These are phyloP conservation scores for Boletus reticulatus DNA, from an alignment of 768 basidiomycete species.

Conservation along the genomic window DNA sequence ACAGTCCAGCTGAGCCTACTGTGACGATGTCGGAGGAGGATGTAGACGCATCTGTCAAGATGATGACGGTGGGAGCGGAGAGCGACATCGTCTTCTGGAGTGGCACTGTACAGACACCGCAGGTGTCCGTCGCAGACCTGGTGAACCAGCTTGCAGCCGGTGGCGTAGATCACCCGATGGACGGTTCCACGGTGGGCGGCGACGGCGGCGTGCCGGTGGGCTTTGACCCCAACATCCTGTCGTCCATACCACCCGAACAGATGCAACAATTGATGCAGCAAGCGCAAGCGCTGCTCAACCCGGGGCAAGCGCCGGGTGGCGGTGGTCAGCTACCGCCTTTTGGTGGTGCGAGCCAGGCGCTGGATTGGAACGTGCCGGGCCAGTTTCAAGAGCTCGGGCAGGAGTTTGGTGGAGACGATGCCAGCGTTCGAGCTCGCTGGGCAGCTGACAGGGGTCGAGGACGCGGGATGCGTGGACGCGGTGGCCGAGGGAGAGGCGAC, in stretches of 20 bases:
- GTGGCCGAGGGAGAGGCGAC: constrained; percentile 51
- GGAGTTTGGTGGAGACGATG: constrained; percentile 44
- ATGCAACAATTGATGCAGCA: constrained; percentile 59
- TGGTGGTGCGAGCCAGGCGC: constrained; percentile 33
- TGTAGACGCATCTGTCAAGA: constrained; percentile 55
- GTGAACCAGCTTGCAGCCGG: constrained; percentile 60
- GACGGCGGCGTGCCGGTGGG: constrained; percentile 30
- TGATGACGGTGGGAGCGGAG: constrained; percentile 71
- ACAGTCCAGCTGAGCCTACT: constrained; percentile 70
- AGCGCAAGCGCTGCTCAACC: constrained; percentile 33
- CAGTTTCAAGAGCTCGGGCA: constrained; percentile 48
- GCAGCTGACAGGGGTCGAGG: constrained; percentile 46
- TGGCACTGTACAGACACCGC: constrained; percentile 31
- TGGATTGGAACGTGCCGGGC: constrained; percentile 40
- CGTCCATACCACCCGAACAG: constrained; percentile 54
- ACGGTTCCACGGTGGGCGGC: constrained; percentile 30
- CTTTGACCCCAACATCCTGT: constrained; percentile 42
- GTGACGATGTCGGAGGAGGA: constrained; percentile 64
- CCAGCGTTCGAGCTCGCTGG: constrained; percentile 45
- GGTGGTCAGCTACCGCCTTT: constrained; percentile 33
- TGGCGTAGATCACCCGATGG: constrained; percentile 40
- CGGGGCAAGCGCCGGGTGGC: constrained; percentile 28
- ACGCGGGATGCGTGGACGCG: constrained; percentile 57
- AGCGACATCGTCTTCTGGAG: constrained; percentile 67
- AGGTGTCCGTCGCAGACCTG: constrained; percentile 63